Evolutionary conservation across 2,329 filamentous ascomycete genomes (phyloP).

Genomic region (Aspergillus floridensis): DNA sequence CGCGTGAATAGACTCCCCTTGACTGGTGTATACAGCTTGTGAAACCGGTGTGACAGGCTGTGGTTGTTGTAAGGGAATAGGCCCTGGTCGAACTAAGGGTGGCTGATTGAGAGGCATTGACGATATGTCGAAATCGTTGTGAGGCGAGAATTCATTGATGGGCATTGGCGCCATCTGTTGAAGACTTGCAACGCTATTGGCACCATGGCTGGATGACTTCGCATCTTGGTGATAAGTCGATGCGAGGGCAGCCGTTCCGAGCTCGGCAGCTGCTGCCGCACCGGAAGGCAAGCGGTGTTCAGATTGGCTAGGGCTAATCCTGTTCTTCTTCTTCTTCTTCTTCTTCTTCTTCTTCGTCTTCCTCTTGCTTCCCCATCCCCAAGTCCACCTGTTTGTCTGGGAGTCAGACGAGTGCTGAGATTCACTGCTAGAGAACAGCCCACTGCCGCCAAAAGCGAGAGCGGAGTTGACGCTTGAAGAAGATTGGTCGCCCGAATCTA

Average conservation of each 20-base stretch:
- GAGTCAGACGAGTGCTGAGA: constrained; percentile 54
- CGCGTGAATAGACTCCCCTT: constrained; percentile 38
- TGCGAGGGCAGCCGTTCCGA: constrained; percentile 43
- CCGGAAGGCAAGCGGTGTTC: constrained; percentile 28
- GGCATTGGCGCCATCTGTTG: constrained; percentile 65
- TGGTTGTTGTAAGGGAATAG: constrained; percentile 77
- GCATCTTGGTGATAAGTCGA: constrained; percentile 34
- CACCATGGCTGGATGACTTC: constrained; percentile 21
- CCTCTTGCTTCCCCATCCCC: constrained; percentile 55
- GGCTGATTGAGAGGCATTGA: constrained; percentile 27
- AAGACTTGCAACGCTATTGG: constrained; percentile 46
- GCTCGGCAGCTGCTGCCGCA: constrained; percentile 41
- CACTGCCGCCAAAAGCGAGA: constrained; percentile 59
- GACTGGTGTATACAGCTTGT: constrained; percentile 60
- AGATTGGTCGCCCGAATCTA: constrained; percentile 55
- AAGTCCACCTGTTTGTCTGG: constrained; percentile 57
- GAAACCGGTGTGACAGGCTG: constrained; percentile 74
- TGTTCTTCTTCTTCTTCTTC: constrained; percentile 28
- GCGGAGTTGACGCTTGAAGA: constrained; percentile 55
- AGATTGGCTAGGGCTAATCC: constrained; percentile 17
- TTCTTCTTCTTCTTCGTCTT: constrained; percentile 31
- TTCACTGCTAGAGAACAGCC: constrained; percentile 48
- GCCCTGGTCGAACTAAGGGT: constrained; percentile 50
- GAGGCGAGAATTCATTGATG: constrained; percentile 62
- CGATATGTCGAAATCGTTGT: constrained; percentile 52